Base-by-base conservation (phyloP, 169 alveolate species). In the Plasmodium adleri region DNA sequence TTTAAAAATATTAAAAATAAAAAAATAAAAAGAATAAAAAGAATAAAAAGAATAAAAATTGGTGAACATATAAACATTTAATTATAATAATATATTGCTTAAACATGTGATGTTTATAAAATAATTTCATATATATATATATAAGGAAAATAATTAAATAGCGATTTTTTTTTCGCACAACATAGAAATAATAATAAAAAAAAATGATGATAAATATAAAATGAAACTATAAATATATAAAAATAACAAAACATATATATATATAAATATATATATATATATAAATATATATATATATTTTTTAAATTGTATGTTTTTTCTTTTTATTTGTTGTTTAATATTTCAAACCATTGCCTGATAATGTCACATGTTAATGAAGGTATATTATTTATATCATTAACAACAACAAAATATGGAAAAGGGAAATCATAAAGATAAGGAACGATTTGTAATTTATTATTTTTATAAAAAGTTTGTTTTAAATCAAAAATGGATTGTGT, bases 401-500 rank as follows among this genome's bases (percentile, higher is more conserved):
- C 98, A 43, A 98, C 97, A 60, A 97, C 96, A 92, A 97, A 98
- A 76, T 97, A 97, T 72, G 98, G 99, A 73, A 98, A 98, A 15
- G 99, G 99, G 96, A 98, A 98, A 91, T 98, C 98, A 64, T 97
- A 97, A 71, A 98, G 93, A 90, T 97, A 98, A 28, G 98, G 97
- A 78, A 95, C 98, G 20, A 98, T 94, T 45, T 93, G 92, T 59
- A 95, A 90, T 64, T 95, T 95, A 2, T 98, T 98, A 75, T 95
- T 96, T 66, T 93, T 95, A 72, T 93, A 95, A 72, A 78, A 80
- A 7, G 94, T 94, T 74, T 96, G 95, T 66, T 95, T 95, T 88
- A 94, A 94, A 49, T 95, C 93, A 90, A 95, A 94, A 68, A 96
- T 93, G 71, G 96, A 96, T 70, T 94, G 95, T 54, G 95, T 91